Evolutionary conservation across 2,329 filamentous ascomycete genomes (phyloP), one percentile per base, ranked within the genome.

Genomic region (Botrytis cinerea): DNA sequence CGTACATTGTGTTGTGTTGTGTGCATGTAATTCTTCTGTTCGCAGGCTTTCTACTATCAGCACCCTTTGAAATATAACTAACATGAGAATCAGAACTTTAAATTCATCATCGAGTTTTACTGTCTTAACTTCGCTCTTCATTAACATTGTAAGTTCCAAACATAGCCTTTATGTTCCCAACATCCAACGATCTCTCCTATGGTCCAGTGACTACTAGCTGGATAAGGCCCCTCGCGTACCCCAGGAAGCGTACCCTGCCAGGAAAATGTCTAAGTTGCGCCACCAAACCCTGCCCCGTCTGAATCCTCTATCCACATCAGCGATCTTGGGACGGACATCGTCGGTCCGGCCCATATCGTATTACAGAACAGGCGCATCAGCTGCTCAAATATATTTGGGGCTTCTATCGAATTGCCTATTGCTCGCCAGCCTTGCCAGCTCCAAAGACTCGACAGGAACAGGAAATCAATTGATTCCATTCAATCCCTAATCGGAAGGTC

Each of bases 311-410:
- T 40, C 69, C 71, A 72, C 51, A 67, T 66, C 61, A 48, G 60
- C 60, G 62, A 73, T 73, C 64, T 61, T 73, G 63, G 46, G 71
- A 40, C 48, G 40, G 43, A 9, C 40, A 62, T 38, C 70, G 57
- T 78, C 74, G 73, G 74, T 74, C 75, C 75, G 63, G 75, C 77
- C 75, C 74, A 79, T 74, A 70, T 73, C 61, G 59, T 74, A 73
- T 64, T 75, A 72, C 61, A 35, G 71, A 43, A 76, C 73, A 72
- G 43, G 71, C 61, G 62, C 75, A 71, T 74, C 69, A 75, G 73
- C 70, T 74, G 75, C 75, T 77, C 74, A 73, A n/a, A 64, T 75
- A 70, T 66, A 76, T 75, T 70, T 72, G 9, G 54, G 45, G 20
- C 20, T 57, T 45, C 45, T 28, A 54, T 48, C 16, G 12, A 25